Base-by-base conservation (phyloP, 1,139 yeast genomes). In the Arxiozyma slooffiae region DNA sequence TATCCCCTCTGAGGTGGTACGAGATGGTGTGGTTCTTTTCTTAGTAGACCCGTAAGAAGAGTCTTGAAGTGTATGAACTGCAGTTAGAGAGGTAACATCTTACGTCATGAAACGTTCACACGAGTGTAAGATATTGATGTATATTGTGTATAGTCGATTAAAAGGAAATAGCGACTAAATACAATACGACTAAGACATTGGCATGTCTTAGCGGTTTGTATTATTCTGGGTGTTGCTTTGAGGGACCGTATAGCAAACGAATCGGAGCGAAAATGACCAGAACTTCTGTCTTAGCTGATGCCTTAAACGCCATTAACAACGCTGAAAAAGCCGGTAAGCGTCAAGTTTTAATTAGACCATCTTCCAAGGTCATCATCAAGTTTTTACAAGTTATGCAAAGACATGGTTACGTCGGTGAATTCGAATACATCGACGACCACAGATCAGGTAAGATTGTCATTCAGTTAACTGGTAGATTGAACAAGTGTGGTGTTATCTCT, bases 321-420 rank as follows among this genome's bases (percentile, higher is more conserved):
- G 98, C 98, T 75, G 98, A 92, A 80, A 92, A 90, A 79, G 83
- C 97, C 73, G 98, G 98, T 76, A 92, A 92, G 81, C 87, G 98
- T 79, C 98, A 92, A 81, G 98, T 92, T 65, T 78, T 92, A 73
- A 81, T 92, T 74, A 88, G 98, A 84, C 98, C 98, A 63, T 90
- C 97, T 52, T 92, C 98, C 71, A 92, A 92, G 82, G 98, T 92
- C 66, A 89, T 92, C 75, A 79, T 92, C 80, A 92, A 89, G 78
- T 92, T 90, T 76, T 80, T 92, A 75, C 81, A 88, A 70, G 98
- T 92, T 64, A 90, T 92, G 87, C 98, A 92, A 80, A 88, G 82
- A 80, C 97, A 92, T 75, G 96, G 79, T 66, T 92, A 92, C 92
- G 90, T 92, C 78, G 97, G 95, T 67, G 98, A 92, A 77, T 92